Conservation (phyloP, 352 stramenopile genomes). For the Elongisporangium undulatum region DNA sequence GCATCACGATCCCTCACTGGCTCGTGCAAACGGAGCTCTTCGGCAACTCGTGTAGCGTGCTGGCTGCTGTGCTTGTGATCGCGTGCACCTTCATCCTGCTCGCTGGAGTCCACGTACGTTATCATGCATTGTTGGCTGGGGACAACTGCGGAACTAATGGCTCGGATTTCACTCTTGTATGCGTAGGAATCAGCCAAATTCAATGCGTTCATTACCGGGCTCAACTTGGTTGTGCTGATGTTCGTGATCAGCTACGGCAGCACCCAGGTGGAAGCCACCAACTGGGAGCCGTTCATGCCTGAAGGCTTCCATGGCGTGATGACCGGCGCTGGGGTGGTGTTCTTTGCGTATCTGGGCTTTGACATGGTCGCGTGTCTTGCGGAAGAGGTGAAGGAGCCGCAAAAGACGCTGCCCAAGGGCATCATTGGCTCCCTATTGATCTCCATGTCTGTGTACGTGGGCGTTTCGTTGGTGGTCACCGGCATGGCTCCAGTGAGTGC, state of each 20-base stretch:
- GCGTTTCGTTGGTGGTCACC: constrained; percentile 87
- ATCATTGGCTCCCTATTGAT: constrained; percentile 91
- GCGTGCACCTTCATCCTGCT: constrained; percentile 83
- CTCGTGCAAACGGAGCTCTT: constrained; percentile 51
- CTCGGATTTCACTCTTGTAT: background rate
- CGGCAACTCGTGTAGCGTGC: constrained; percentile 65
- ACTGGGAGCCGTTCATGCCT: constrained; percentile 86
- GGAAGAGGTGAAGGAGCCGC: constrained; percentile 89
- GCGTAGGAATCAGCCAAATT: constrained; percentile 89
- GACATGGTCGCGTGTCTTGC: constrained; percentile 92
- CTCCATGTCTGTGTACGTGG: constrained; percentile 89
- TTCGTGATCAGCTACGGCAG: constrained; percentile 87
- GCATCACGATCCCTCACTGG: constrained; percentile 56
- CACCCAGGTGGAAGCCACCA: constrained; percentile 63
- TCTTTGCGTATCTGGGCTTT: constrained; percentile 92
- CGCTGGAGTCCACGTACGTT: constrained; percentile 73
- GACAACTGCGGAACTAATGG: no score
- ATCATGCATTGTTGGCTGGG: background rate
- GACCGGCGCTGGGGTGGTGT: constrained; percentile 85
- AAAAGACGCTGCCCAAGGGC: constrained; percentile 87
- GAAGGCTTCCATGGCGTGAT: constrained; percentile 87
- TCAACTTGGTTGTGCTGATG: constrained; percentile 89
- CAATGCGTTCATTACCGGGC: constrained; percentile 84
- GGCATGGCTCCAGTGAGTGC: constrained; percentile 77
- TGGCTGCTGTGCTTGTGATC: constrained; percentile 79